Conservation (phyloP, 164 flowering plant species). For the Nymphaea thermarum region DNA sequence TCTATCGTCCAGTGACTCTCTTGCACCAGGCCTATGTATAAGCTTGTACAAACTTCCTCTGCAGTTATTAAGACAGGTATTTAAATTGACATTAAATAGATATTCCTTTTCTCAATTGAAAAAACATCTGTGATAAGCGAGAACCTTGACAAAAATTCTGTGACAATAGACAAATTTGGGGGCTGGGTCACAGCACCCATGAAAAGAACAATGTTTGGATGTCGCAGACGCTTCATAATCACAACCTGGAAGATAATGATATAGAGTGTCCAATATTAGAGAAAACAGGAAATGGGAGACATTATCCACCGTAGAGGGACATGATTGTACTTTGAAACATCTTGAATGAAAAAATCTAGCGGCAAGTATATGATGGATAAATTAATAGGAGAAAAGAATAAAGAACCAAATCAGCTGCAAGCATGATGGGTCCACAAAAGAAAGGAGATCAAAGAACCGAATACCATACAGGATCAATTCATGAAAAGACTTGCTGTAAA, state of each 20-base stretch:
- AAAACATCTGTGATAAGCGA: neutral
- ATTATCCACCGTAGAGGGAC: neutral
- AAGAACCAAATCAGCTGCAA: too few relatives aligned
- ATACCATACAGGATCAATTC: too few relatives aligned
- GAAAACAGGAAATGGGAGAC: neutral
- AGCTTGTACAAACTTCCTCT: slow-evolving; percentile 95
- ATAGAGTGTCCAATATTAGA: neutral
- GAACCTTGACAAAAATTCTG: slow-evolving; percentile 94
- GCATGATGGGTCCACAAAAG: too few relatives aligned
- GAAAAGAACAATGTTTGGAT: slow-evolving; percentile 96
- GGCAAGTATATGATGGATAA: too few relatives aligned
- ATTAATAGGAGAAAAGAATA: too few relatives aligned
- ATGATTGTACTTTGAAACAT: neutral
- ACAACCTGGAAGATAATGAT: slow-evolving; percentile 48
- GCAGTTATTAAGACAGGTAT: slow-evolving; percentile 18
- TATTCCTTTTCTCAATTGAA: neutral
- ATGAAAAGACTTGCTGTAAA: too few relatives aligned
- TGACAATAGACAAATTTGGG: slow-evolving; percentile 90
- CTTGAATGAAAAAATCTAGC: neutral
- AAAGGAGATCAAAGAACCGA: too few relatives aligned
- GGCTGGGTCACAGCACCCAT: slow-evolving; percentile 99
- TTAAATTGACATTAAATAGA: neutral
- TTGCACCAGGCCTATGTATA: slow-evolving; percentile 74
- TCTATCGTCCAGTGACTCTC: slow-evolving; percentile 76
- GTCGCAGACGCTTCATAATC: slow-evolving; percentile 91